Percentiles rank a stretch among this genome's conserved stretches.
Evolutionary conservation across 2,329 filamentous ascomycete species (phyloP).

Genomic region (Paradendryphiella salina): DNA sequence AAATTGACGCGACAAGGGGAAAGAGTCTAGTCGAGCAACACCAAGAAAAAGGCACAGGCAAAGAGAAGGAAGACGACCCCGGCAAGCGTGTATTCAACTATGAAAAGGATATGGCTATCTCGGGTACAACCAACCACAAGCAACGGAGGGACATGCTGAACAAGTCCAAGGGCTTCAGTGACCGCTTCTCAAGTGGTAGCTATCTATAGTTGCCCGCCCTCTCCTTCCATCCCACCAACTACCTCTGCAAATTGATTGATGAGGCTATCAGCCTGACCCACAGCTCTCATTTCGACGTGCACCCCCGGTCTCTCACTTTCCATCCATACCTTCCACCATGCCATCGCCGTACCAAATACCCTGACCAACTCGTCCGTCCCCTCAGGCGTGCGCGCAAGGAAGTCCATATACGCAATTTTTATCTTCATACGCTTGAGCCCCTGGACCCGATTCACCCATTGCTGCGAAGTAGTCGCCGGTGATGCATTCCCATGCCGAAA

Average conservation of each 20-base stretch:
- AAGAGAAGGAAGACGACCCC: constrained; percentile 81
- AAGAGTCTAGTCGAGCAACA: constrained; percentile 55
- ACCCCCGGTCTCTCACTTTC: neutral
- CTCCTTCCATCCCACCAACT: neutral
- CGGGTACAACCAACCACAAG: constrained; percentile 69
- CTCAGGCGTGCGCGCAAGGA: neutral
- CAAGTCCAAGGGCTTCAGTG: constrained; percentile 78
- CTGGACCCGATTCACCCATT: neutral
- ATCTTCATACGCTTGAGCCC: neutral
- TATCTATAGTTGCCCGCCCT: constrained; percentile 51
- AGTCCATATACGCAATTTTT: neutral
- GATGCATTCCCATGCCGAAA: neutral
- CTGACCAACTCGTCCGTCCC: neutral
- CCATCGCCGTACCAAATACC: neutral
- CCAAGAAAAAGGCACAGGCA: constrained; percentile 52
- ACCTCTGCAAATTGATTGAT: no score
- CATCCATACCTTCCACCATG: neutral
- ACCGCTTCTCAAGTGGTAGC: constrained; percentile 75
- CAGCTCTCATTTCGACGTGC: neutral
- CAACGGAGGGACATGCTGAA: constrained; percentile 79
- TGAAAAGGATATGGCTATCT: constrained; percentile 89
- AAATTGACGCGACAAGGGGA: constrained; percentile 52
- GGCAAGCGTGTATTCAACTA: constrained; percentile 85
- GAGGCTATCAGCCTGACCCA: neutral
- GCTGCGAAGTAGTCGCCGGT: neutral